Percentiles rank a stretch among this genome's conserved stretches.
These are phyloP conservation scores for Barnettozyma siamensis DNA, from an alignment of 805 yeast genomes.

Conservation along the genomic window DNA sequence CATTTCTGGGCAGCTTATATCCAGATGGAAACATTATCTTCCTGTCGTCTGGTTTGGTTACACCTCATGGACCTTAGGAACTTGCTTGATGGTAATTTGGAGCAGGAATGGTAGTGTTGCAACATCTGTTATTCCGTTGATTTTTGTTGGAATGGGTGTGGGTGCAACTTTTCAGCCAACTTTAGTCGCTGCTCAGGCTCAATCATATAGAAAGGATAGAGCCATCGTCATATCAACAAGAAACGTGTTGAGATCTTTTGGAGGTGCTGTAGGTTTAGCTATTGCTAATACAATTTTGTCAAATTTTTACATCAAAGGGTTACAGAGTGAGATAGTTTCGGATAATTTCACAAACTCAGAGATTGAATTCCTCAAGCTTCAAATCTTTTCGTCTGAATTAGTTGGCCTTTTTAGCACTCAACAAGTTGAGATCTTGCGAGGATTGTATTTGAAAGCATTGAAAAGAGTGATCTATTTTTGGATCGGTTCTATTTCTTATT, in stretches of 20 bases:
- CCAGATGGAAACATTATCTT: constrained; percentile 4
- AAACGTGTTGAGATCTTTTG: constrained; percentile 50
- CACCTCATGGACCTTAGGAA: constrained; percentile 24
- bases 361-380: background rate
- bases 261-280: constrained; percentile 56
- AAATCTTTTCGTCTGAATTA: constrained; percentile 2
- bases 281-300: constrained; percentile 18
- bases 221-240: constrained; percentile 54
- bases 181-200: constrained; percentile 47
- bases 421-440: background rate
- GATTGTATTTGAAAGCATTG: background rate
- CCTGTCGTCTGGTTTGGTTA: constrained; percentile 22
- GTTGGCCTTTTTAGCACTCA: background rate
- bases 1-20: constrained; percentile 7
- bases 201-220: constrained; percentile 43
- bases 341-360: background rate
- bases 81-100: constrained; percentile 3
- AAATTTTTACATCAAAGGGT: constrained; percentile 1
- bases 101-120: constrained; percentile 29
- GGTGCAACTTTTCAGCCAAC: constrained; percentile 15
- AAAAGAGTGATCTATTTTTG: constrained; percentile 2
- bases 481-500: constrained; percentile 3
- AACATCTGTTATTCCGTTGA: constrained; percentile 28
- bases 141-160: constrained; percentile 35
- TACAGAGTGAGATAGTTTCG: background rate